Evolutionary conservation across 1,139 yeast genomes (phyloP), one percentile per base, ranked within the genome.

Genomic region (Kodamaea anthophila): DNA sequence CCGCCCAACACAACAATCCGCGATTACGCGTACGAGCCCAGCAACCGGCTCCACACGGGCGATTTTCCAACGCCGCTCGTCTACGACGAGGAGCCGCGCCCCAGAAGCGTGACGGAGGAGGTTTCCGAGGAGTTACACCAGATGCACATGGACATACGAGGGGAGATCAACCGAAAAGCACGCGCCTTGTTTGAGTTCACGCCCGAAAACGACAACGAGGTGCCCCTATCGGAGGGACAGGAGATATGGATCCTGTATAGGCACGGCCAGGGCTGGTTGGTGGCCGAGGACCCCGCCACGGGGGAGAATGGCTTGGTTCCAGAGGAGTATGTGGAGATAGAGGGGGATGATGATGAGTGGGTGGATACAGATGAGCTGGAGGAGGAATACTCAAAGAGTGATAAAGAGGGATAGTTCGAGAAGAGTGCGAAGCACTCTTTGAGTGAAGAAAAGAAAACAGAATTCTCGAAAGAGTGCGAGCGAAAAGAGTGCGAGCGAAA

Each of bases 221-320:
- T 88, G 31, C 76, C 72, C 9, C 60, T 91, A 23, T 56, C 55
- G 6, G 94, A 83, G 45, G 95, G 96, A 22, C 97, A 91, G 55
- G 55, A 75, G 12, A 75, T 93, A 3, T 81, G 91, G 74, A 82
- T 91, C 18, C 77, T 82, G 36, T 88, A 88, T 53, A 73, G 94
- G 39, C 96, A 91, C 52, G 97, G 97, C 13, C 96, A 91, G 52
- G 99, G 99, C 5, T 91, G 98, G 99, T 67, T 93, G 4, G 97
- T 91, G 29, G 97, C 97, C 0, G 85, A 80, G 43, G 88, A 84
- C 47, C 82, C 87, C 0, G 67, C 55, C 19, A 70, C 82, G 4
- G 88, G 87, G 1, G 83, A 79, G 42, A 84, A 94, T 16, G 99
- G 99, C 2, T 70, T 91, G 31, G 95, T 91, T 5, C 99, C 99